Conservation (phyloP, 1,284 basidiomycete species). For the Ceratobasidium sp. region DNA sequence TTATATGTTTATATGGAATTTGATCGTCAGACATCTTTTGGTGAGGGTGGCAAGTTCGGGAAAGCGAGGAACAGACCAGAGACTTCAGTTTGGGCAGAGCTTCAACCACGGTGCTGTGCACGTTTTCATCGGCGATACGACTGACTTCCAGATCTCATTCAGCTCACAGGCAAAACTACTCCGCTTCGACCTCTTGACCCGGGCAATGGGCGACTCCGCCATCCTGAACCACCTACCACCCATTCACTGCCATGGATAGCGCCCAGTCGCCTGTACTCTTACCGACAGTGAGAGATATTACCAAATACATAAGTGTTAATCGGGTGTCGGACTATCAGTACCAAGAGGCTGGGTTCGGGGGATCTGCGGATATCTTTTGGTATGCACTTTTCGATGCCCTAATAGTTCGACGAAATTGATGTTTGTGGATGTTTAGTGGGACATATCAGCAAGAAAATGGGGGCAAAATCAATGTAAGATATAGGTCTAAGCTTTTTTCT, state of each 20-base stretch:
- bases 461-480: background rate
- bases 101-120: too few species aligned
- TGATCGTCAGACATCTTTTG: too few species aligned
- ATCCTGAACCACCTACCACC: background rate
- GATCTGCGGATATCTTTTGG: background rate
- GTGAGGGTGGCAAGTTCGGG: too few species aligned
- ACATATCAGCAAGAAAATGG: background rate
- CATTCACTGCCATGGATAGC: background rate
- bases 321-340: background rate
- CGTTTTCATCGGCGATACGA: conserved; percentile 2
- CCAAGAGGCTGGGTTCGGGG: background rate
- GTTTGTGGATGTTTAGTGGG: background rate
- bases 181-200: background rate
- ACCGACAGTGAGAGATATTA: background rate
- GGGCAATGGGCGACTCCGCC: background rate
- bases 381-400: background rate
- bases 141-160: background rate
- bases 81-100: too few species aligned
- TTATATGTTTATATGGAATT: too few species aligned
- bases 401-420: background rate
- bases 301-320: background rate
- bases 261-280: background rate
- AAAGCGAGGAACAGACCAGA: too few species aligned
- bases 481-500: background rate
- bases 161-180: background rate